phyloP scores from a whole-genome alignment of 257 asterid genomes.

The Gentiana macrophylla region DNA sequence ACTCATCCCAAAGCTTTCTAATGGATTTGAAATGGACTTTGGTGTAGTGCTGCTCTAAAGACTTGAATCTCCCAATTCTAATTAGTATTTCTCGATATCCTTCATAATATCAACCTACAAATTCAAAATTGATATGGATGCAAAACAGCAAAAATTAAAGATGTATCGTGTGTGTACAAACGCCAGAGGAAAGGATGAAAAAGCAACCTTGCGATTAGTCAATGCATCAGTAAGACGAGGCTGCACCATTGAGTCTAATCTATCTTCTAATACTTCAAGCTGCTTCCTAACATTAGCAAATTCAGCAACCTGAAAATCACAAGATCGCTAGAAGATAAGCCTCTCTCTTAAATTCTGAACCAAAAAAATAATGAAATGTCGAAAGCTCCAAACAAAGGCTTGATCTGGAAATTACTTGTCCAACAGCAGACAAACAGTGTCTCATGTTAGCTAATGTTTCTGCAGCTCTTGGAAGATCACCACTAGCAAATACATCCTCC shows the following conservation, averaged over 20 bases:
- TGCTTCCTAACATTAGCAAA: constrained; percentile 97
- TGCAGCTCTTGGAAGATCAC: constrained; percentile 97
- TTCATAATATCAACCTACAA: constrained; percentile 74
- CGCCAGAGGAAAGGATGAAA: constrained; percentile 8
- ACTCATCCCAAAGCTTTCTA: constrained; percentile 86
- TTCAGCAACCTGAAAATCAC: constrained; percentile 80
- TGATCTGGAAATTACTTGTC: constrained; percentile 49
- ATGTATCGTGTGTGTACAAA: neutral
- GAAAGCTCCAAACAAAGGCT: neutral
- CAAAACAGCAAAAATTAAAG: neutral
- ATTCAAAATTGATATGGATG: neutral
- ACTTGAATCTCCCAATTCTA: constrained; percentile 83
- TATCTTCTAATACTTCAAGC: constrained; percentile 95
- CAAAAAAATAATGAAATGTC: no score
- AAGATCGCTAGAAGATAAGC: neutral
- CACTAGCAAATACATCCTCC: constrained; percentile 97
- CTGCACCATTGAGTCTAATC: constrained; percentile 95
- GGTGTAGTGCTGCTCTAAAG: constrained; percentile 69
- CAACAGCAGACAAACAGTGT: constrained; percentile 95
- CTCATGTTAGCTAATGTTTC: constrained; percentile 97
- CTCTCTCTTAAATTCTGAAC: neutral
- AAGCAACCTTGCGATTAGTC: constrained; percentile 64
- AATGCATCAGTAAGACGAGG: constrained; percentile 91
- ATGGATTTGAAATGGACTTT: constrained; percentile 78
- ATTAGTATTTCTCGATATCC: constrained; percentile 80